A percentile compares a stretch with the other conserved stretches of the same genome.
Evolutionary conservation across 768 basidiomycete genomes (phyloP).

Genomic region (Boletus rex-veris): DNA sequence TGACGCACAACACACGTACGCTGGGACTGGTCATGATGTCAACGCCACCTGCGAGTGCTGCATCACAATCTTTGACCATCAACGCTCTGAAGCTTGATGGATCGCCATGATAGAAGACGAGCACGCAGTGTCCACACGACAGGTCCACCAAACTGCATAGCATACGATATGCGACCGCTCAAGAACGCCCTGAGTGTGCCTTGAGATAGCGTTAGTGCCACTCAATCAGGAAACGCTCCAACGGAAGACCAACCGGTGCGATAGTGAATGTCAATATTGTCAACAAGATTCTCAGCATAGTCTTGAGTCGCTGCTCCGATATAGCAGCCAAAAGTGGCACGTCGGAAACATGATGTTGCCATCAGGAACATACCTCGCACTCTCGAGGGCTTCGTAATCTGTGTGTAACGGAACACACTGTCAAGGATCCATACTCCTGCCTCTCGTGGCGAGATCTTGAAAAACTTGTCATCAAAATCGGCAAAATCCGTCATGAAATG

Average conservation of each 20-base stretch:
- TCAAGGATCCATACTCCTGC: constrained; percentile 77
- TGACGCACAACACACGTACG: constrained; percentile 37
- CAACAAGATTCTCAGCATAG: constrained; percentile 60
- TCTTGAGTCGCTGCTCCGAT: constrained; percentile 70
- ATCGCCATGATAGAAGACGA: constrained; percentile 68
- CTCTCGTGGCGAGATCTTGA: constrained; percentile 71
- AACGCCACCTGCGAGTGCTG: constrained; percentile 72
- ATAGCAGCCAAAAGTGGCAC: constrained; percentile 59
- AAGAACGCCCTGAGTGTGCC: constrained; percentile 69
- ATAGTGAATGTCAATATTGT: constrained; percentile 68
- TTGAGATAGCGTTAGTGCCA: neutral
- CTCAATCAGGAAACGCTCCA: neutral
- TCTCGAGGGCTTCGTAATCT: constrained; percentile 66
- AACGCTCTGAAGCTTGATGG: constrained; percentile 67
- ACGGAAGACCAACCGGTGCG: constrained; percentile 48
- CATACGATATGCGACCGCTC: constrained; percentile 69
- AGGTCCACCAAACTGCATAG: constrained; percentile 64
- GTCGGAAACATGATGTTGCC: constrained; percentile 48
- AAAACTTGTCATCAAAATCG: constrained; percentile 67
- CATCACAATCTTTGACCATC: constrained; percentile 58
- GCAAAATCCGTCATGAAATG: constrained; percentile 61
- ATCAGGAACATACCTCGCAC: constrained; percentile 65
- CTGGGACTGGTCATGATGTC: constrained; percentile 70
- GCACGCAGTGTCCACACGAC: constrained; percentile 74
- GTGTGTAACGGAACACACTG: constrained; percentile 65